phyloP scores from a whole-genome alignment of 768 basidiomycete species.

The Boletus vinaceobasis region DNA sequence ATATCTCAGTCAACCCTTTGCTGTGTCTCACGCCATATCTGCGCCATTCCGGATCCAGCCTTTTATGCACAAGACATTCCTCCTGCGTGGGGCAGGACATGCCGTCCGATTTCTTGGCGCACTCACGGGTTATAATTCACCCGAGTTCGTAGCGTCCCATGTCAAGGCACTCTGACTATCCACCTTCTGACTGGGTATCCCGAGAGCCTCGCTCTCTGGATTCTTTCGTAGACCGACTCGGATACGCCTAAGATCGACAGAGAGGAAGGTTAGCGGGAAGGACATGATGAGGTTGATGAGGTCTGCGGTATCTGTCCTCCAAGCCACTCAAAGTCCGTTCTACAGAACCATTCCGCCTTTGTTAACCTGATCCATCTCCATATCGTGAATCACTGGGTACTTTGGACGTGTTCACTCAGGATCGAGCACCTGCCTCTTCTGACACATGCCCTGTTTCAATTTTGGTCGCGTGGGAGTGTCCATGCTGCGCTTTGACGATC shows the following conservation, averaged over 20 bases:
- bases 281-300: too few relatives aligned
- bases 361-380: slow-evolving; percentile 17
- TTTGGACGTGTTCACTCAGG: too few relatives aligned
- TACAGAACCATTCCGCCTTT: slow-evolving; percentile 12
- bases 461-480: too few relatives aligned
- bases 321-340: background rate
- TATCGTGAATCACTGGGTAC: slow-evolving; percentile 16
- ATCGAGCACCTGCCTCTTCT: too few relatives aligned
- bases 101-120: slow-evolving; percentile 10
- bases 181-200: slow-evolving; percentile 10
- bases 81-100: slow-evolving; percentile 7
- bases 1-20: background rate
- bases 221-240: background rate
- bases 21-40: background rate
- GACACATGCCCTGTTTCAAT: too few relatives aligned
- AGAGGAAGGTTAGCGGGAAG: too few relatives aligned
- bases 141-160: slow-evolving; percentile 5
- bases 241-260: too few relatives aligned
- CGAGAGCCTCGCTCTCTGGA: slow-evolving; percentile 19
- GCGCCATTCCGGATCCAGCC: slow-evolving; percentile 17
- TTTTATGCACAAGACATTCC: slow-evolving; percentile 18
- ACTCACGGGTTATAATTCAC: slow-evolving; percentile 3
- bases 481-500: too few relatives aligned
- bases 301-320: too few relatives aligned
- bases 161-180: slow-evolving; percentile 12